A percentile compares a stretch with the other conserved stretches of the same genome.
These are phyloP conservation scores for Ceratocystis eucalypticola DNA, from an alignment of 2,329 filamentous ascomycete genomes.

Conservation along the genomic window DNA sequence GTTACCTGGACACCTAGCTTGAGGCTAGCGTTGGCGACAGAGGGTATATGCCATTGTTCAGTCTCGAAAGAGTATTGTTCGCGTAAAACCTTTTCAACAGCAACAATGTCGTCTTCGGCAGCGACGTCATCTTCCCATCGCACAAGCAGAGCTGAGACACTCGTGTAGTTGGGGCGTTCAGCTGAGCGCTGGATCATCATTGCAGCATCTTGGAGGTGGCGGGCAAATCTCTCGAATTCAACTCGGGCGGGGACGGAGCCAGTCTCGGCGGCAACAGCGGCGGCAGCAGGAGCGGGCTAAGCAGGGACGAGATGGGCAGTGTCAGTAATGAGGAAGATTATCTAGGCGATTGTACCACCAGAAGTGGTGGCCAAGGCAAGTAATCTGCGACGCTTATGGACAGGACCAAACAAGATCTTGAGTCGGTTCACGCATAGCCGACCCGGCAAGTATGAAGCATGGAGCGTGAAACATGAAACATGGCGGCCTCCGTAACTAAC, in stretches of 20 bases:
- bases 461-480: too few relatives aligned
- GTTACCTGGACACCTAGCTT: constrained; percentile 49
- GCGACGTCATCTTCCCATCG: constrained; percentile 48
- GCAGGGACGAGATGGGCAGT: background rate
- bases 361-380: background rate
- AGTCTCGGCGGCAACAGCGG: constrained; percentile 13
- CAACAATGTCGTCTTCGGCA: constrained; percentile 39
- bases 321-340: background rate
- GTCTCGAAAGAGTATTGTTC: constrained; percentile 48
- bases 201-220: constrained; percentile 54
- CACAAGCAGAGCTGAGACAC: constrained; percentile 46
- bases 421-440: too few relatives aligned
- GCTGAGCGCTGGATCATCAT: constrained; percentile 53
- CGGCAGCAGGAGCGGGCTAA: constrained; percentile 9
- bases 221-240: constrained; percentile 53
- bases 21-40: constrained; percentile 43
- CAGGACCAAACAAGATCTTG: too few relatives aligned
- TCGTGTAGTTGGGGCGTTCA: constrained; percentile 42
- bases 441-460: too few relatives aligned
- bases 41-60: constrained; percentile 48
- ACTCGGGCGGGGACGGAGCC: constrained; percentile 28
- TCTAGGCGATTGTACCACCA: background rate
- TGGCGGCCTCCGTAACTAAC: too few relatives aligned
- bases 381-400: too few relatives aligned
- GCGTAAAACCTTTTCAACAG: constrained; percentile 44